A percentile compares a stretch with the other conserved stretches of the same genome.
Conservation (phyloP, 2,329 filamentous ascomycete genomes). For the Colletotrichum costaricense region DNA sequence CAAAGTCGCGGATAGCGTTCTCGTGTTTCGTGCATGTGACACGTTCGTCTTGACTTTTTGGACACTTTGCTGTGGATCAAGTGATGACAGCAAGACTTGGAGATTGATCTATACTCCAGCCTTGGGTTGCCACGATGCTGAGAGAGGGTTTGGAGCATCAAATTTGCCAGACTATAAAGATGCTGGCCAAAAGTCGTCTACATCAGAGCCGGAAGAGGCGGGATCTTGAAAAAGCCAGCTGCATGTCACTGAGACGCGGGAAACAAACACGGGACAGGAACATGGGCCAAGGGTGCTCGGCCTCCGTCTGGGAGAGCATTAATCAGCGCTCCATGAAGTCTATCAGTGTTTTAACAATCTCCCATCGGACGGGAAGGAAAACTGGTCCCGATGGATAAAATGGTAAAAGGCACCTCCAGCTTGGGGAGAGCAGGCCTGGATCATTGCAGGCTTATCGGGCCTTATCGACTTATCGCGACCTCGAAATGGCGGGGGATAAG, state of each 20-base stretch:
- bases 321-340: neutral
- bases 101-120: neutral
- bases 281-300: neutral
- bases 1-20: neutral
- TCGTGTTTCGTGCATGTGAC: neutral
- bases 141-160: no score
- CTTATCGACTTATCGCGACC: slow-evolving; percentile 5
- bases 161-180: no score
- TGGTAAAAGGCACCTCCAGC: neutral
- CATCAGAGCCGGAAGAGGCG: slow-evolving; percentile 9
- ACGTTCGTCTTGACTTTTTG: neutral
- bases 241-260: neutral
- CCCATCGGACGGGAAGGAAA: neutral
- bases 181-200: neutral
- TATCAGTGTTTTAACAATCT: neutral
- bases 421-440: neutral
- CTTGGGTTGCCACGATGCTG: neutral
- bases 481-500: slow-evolving; percentile 7
- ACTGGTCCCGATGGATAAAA: neutral
- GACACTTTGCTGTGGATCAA: neutral
- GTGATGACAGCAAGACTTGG: neutral
- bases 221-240: slow-evolving; percentile 1
- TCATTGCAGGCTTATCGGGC: slow-evolving; percentile 14
- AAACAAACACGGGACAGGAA: slow-evolving; percentile 5
- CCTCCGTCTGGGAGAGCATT: neutral